These are phyloP conservation scores for Elsinoe arachidis DNA, from an alignment of 2,329 filamentous ascomycete species.

Conservation along the genomic window DNA sequence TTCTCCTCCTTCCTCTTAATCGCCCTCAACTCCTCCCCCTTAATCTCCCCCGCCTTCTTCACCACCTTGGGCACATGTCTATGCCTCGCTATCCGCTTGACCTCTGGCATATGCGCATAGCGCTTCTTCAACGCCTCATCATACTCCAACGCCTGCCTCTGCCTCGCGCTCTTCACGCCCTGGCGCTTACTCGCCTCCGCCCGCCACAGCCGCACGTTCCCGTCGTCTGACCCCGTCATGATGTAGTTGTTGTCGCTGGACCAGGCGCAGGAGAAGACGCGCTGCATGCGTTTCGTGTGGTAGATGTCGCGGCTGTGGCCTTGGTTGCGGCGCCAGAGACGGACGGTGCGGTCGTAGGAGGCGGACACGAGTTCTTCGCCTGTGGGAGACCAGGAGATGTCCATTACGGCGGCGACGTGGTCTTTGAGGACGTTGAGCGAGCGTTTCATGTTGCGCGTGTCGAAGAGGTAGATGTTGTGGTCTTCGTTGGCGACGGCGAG, in stretches of 20 bases:
- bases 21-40: constrained; percentile 74
- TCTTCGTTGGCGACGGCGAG: constrained; percentile 90
- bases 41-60: constrained; percentile 95
- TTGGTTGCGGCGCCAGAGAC: constrained; percentile 70
- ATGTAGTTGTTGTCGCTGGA: constrained; percentile 86
- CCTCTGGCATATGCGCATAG: constrained; percentile 94
- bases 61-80: constrained; percentile 85
- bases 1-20: constrained; percentile 93
- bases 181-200: constrained; percentile 73
- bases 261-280: constrained; percentile 77
- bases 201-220: constrained; percentile 84
- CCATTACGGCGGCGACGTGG: constrained; percentile 88
- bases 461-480: constrained; percentile 86
- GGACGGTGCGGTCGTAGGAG: constrained; percentile 78
- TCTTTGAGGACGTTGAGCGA: constrained; percentile 85
- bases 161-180: constrained; percentile 75
- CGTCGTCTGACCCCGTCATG: constrained; percentile 85
- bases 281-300: constrained; percentile 96
- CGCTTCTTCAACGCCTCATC: constrained; percentile 74
- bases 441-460: constrained; percentile 82
- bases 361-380: constrained; percentile 89
- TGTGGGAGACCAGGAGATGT: constrained; percentile 89
- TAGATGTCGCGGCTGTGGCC: constrained; percentile 90
- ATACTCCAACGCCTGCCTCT: constrained; percentile 85
- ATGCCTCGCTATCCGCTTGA: constrained; percentile 81